These are phyloP conservation scores for Dendrobium nobile DNA, from an alignment of 106 monocot genomes.

Conservation along the genomic window DNA sequence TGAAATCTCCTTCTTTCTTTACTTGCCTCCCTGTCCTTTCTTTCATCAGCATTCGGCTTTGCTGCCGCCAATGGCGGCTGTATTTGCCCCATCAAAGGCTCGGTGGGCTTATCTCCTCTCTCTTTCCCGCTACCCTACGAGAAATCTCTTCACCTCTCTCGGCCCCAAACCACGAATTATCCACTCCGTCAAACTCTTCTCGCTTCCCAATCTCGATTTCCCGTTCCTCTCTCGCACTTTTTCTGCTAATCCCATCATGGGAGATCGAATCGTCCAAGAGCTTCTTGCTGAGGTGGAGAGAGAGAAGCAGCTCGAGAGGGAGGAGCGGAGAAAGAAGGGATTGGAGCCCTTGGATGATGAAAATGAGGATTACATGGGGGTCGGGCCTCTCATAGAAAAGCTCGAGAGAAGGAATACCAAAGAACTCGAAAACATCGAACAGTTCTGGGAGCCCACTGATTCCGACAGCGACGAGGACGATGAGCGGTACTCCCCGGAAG, in stretches of 20 bases:
- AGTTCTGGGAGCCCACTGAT: constrained; percentile 69
- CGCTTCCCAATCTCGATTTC: constrained; percentile 3
- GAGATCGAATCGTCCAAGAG: constrained; percentile 34
- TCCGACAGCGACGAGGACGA: constrained; percentile 74
- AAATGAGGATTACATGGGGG: constrained; percentile 55
- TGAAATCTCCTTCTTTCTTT: too few relatives aligned
- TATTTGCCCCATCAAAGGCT: constrained; percentile 4
- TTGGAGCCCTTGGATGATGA: constrained; percentile 15
- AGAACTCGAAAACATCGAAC: constrained; percentile 20
- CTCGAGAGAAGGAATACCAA: constrained; percentile 37
- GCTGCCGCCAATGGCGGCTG: background rate
- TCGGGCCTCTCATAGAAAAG: constrained; percentile 52
- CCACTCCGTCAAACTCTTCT: background rate
- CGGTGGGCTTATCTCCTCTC: constrained; percentile 34
- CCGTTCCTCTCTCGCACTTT: constrained; percentile 19
- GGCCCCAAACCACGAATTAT: background rate
- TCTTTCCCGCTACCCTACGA: background rate
- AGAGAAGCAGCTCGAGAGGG: constrained; percentile 37
- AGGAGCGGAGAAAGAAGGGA: constrained; percentile 25
- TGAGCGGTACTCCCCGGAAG: constrained; percentile 48
- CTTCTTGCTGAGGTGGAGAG: constrained; percentile 55
- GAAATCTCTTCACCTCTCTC: background rate
- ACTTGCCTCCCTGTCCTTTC: too few relatives aligned
- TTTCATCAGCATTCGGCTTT: background rate
- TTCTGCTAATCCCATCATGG: constrained; percentile 18